phyloP scores from a whole-genome alignment of 805 yeast species.

The Kluyveromyces siamensis region DNA sequence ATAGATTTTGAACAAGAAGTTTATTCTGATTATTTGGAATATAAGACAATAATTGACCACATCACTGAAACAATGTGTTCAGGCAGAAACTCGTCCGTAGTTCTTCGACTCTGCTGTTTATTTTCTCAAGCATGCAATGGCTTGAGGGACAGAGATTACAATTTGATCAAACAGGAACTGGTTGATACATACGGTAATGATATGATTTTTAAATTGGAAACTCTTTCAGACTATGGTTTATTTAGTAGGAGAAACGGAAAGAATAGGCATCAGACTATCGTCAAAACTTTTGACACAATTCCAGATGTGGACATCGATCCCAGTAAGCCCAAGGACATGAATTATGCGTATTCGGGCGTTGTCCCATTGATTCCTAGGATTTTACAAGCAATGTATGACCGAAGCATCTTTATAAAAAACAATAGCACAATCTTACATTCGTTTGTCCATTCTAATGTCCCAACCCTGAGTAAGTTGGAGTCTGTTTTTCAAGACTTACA shows the following conservation, averaged over 20 bases:
- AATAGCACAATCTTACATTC: slow-evolving; percentile 25
- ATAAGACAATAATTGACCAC: slow-evolving; percentile 29
- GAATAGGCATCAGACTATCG: slow-evolving; percentile 5
- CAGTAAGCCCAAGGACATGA: slow-evolving; percentile 17
- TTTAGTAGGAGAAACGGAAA: slow-evolving; percentile 5
- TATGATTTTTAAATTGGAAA: slow-evolving; percentile 18
- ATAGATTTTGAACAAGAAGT: slow-evolving; percentile 65
- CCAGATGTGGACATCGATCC: slow-evolving; percentile 9
- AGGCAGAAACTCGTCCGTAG: slow-evolving; percentile 31
- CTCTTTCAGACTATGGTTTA: slow-evolving; percentile 14
- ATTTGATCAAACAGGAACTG: slow-evolving; percentile 43
- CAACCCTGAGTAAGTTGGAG: slow-evolving; percentile 14
- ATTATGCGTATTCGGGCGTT: slow-evolving; percentile 71
- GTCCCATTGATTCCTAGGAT: slow-evolving; percentile 69
- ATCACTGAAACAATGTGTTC: slow-evolving; percentile 42
- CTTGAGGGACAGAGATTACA: slow-evolving; percentile 53
- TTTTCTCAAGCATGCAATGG: slow-evolving; percentile 63
- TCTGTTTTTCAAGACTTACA: slow-evolving; percentile 12
- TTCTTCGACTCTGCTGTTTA: slow-evolving; percentile 47
- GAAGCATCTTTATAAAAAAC: slow-evolving; percentile 39
- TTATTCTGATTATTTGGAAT: slow-evolving; percentile 42
- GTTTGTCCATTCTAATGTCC: slow-evolving; percentile 22
- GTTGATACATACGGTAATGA: slow-evolving; percentile 57
- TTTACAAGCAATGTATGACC: slow-evolving; percentile 55
- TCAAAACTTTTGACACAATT: slow-evolving; percentile 3